These are phyloP conservation scores for Hippophae tibetana DNA, from an alignment of 306 rosid species.

Conservation along the genomic window DNA sequence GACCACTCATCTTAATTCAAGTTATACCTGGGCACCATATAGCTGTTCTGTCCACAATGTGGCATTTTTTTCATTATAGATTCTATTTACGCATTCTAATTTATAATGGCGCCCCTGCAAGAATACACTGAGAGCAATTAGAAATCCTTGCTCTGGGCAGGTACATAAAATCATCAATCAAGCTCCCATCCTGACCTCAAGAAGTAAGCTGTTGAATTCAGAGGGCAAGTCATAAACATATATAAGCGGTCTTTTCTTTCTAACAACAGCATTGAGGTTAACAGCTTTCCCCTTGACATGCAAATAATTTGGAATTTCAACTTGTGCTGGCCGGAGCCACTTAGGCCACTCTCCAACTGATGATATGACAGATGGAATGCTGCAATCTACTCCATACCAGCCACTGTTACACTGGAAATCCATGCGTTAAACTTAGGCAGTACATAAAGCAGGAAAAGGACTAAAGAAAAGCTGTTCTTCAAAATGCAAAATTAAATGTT, in stretches of 20 bases:
- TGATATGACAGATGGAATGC: conserved; percentile 62
- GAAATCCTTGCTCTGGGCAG: conserved; percentile 16
- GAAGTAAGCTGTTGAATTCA: conserved; percentile 73
- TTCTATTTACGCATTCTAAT: conserved; percentile 81
- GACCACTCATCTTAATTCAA: conserved; percentile 15
- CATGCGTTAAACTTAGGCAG: conserved; percentile 26
- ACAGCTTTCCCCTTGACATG: conserved; percentile 25
- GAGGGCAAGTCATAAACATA: conserved; percentile 88
- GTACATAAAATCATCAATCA: conserved; percentile 7
- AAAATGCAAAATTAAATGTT: not conserved
- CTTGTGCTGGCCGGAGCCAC: conserved; percentile 83
- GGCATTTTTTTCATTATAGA: conserved; percentile 54
- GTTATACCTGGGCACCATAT: conserved; percentile 85
- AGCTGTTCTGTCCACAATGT: conserved; percentile 75
- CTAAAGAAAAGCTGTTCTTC: conserved; percentile 3
- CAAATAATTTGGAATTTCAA: conserved; percentile 47
- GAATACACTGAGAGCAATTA: conserved; percentile 17
- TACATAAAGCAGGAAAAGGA: conserved; percentile 1
- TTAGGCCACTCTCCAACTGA: conserved; percentile 79
- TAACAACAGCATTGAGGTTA: conserved; percentile 49
- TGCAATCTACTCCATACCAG: conserved; percentile 97
- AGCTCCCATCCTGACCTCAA: conserved; percentile 58
- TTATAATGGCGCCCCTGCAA: conserved; percentile 86
- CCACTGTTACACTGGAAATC: conserved; percentile 73
- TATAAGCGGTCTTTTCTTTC: conserved; percentile 83